Base-by-base conservation (phyloP, 192 early-diverging fungal genomes). In the Umbelopsis vinacea region DNA sequence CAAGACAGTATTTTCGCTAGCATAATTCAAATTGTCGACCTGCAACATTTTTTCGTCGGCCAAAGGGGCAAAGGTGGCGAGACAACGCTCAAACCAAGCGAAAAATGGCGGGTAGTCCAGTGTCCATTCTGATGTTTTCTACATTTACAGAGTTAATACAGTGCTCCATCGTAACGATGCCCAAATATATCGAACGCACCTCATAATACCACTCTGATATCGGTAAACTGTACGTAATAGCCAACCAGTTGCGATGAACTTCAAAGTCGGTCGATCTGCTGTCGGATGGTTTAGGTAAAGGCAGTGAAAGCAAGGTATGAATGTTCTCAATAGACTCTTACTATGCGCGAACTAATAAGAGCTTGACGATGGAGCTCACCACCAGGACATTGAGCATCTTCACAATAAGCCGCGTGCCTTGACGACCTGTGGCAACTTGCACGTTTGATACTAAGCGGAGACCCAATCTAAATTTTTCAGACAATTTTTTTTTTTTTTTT, bases 51-150 rank as follows among this genome's bases (percentile, higher is more conserved):
- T 80, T 23, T 89, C 81, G 74, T 98, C 94, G 6, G 68, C 53
- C 2, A 75, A 35, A 19, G 79, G 55, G 19, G 82, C 93, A 55
- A 89, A 74, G 8, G 86, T 77, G 11, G 93, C 83, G 53, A 99
- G 79, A 24, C 80, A 67, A 75, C 85, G 92, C 79, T 99, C 97
- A 76, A 97, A 97, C 91, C 92, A 96, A 23, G 97, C 97, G 82
- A 99, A 99, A 78, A 99, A 94, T 63, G 97, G 97, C 48, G 97
- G 97, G 71, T 98, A 98, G 81, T 98, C 96, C 26, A 98, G 85
- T 8, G 95, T 97, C 95, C 95, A 96, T 81, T 93, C 89, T 60
- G 92, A 92, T 60, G 87, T 90, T 73, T 87, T 84, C 89, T 93
- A 76, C 1, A 66, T 9, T 2, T 35, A 17, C 5, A 57, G 0